Conservation (phyloP, 179 eudicot genomes). For the Silene vulgaris region DNA sequence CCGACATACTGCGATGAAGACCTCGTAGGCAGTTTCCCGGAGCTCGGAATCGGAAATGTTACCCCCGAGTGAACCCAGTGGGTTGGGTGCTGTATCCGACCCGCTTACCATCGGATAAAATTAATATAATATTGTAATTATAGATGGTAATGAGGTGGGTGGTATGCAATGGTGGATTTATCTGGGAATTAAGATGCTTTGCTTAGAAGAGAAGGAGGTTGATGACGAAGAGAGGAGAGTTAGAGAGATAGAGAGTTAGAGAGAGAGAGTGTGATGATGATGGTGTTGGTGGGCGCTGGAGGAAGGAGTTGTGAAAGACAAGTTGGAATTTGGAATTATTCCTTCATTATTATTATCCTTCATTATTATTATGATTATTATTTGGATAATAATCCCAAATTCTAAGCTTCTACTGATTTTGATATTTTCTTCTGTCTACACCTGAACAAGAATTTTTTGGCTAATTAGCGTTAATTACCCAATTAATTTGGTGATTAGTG, state of each 20-base stretch:
- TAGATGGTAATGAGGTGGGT: background rate
- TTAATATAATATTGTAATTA: no score
- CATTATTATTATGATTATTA: no score
- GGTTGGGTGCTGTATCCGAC: conserved; percentile 28
- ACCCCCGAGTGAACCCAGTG: conserved; percentile 44
- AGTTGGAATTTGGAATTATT: no score
- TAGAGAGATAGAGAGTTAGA: background rate
- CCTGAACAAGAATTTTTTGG: no score
- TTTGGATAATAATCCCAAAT: no score
- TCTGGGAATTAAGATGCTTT: conserved; percentile 32
- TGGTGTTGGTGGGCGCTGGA: background rate
- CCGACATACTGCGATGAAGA: conserved; percentile 72
- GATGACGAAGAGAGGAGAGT: background rate
- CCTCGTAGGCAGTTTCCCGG: conserved; percentile 82
- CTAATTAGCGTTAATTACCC: no score
- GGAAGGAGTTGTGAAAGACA: no score
- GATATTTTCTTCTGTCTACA: no score
- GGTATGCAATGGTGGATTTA: background rate
- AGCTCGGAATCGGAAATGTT: conserved; percentile 57
- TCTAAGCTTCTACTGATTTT: no score
- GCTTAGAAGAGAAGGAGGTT: conserved; percentile 23
- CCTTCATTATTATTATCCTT: no score
- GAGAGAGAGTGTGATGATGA: background rate
- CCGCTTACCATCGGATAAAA: conserved; percentile 22
- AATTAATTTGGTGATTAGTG: no score